phyloP scores from a whole-genome alignment of 169 alveolate genomes.

The Besnoitia besnoiti region DNA sequence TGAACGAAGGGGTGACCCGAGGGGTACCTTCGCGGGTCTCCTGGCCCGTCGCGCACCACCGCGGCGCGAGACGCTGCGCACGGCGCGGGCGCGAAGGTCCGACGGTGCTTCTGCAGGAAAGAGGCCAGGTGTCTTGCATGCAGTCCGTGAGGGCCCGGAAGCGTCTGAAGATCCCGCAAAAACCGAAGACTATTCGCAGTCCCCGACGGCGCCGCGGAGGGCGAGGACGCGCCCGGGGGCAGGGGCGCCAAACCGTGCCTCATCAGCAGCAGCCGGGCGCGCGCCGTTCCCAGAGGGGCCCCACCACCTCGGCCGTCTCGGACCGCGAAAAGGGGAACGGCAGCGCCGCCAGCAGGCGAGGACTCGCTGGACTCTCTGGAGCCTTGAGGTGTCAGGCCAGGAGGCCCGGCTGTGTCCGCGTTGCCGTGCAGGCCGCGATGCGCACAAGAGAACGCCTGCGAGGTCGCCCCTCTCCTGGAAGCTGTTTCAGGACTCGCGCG shows the following conservation, averaged over 20 bases:
- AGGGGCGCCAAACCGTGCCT: background rate
- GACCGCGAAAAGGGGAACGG: background rate
- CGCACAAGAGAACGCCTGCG: background rate
- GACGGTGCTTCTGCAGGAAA: constrained; percentile 32
- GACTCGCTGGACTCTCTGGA: background rate
- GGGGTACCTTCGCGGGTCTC: background rate
- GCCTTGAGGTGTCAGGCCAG: too few relatives aligned
- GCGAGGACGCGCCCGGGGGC: background rate
- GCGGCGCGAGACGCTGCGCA: background rate
- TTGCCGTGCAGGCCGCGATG: too few relatives aligned
- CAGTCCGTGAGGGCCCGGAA: constrained; percentile 40
- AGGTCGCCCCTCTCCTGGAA: background rate
- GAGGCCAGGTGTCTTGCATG: constrained; percentile 21
- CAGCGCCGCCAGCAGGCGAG: background rate
- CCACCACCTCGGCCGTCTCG: background rate
- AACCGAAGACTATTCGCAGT: background rate
- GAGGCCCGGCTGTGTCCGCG: too few relatives aligned
- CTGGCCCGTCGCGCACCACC: background rate
- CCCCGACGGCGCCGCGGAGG: background rate
- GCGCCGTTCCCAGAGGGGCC: background rate
- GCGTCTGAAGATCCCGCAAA: constrained; percentile 18
- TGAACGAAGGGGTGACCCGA: background rate
- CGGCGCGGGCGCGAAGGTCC: background rate
- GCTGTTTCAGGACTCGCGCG: background rate
- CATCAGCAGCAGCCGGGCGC: background rate